Percentiles rank a stretch among this genome's conserved stretches.
phyloP scores from a whole-genome alignment of 1,284 basidiomycete genomes.

The Tilletia walkeri region DNA sequence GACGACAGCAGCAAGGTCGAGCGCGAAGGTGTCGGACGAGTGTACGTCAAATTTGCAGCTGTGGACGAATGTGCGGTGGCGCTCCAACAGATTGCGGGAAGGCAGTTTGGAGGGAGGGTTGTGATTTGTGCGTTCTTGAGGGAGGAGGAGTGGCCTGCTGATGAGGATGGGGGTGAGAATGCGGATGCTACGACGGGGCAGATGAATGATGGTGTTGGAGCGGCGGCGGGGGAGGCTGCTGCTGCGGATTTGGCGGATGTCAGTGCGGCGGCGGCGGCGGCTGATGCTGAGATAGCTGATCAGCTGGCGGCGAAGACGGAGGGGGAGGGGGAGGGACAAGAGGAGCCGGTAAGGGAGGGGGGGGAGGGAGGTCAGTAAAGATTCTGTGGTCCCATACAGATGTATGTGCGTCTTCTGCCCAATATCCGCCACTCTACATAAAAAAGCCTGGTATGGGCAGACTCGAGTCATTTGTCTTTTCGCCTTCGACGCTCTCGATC shows the following conservation, averaged over 20 bases:
- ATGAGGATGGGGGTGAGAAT: conserved; percentile 45
- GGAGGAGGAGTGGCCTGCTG: conserved; percentile 49
- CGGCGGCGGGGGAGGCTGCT: conserved; percentile 11
- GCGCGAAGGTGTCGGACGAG: conserved; percentile 84
- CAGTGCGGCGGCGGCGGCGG: background rate
- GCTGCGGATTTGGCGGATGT: background rate
- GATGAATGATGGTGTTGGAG: conserved; percentile 24
- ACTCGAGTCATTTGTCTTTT: too few species aligned
- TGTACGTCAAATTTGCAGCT: conserved; percentile 80
- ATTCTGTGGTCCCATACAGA: too few species aligned
- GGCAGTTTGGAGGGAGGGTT: conserved; percentile 85
- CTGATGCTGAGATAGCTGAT: background rate
- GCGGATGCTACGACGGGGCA: conserved; percentile 41
- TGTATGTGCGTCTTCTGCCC: too few species aligned
- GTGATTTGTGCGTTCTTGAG: conserved; percentile 63
- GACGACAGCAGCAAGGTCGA: conserved; percentile 70
- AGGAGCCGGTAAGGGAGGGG: background rate
- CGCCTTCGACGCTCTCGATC: too few species aligned
- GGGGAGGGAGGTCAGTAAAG: too few species aligned
- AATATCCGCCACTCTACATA: too few species aligned
- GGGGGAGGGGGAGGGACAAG: background rate
- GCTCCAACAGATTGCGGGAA: conserved; percentile 79
- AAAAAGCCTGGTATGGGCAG: too few species aligned
- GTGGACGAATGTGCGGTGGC: conserved; percentile 68
- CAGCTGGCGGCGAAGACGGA: background rate